phyloP scores from a whole-genome alignment of 2,329 filamentous ascomycete species.

The Aspergillus bombycis region DNA sequence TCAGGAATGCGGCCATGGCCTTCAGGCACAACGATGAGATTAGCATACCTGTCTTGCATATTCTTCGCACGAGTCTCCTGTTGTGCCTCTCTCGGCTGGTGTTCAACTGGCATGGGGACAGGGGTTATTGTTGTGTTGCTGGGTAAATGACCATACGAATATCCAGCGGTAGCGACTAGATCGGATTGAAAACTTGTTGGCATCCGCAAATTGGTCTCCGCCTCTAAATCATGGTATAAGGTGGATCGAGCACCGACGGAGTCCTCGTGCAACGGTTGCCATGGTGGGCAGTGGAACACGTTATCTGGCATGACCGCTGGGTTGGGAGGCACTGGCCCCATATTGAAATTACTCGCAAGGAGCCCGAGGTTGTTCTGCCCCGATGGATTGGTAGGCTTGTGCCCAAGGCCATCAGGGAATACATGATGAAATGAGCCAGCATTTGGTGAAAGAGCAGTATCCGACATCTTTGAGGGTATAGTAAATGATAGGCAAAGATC shows the following conservation, averaged over 20 bases:
- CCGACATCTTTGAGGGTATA: no score
- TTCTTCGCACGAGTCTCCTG: no score
- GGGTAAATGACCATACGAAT: neutral
- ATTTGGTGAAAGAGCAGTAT: no score
- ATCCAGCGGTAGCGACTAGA: neutral
- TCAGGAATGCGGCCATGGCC: no score
- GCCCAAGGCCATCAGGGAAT: no score
- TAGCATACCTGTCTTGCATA: no score
- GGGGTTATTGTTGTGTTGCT: neutral
- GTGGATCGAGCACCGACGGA: accelerated
- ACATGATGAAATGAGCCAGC: accelerated
- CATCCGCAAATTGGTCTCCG: neutral
- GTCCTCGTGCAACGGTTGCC: neutral
- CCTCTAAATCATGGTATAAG: neutral
- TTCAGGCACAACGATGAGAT: no score
- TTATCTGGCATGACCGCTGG: neutral
- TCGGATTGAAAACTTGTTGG: neutral
- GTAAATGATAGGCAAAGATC: no score
- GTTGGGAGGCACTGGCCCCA: neutral
- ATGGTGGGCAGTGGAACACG: neutral
- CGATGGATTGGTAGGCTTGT: neutral
- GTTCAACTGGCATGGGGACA: neutral
- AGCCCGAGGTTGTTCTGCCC: neutral
- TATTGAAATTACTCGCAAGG: neutral
- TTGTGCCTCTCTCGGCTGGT: no score